Base-by-base conservation (phyloP, 78 protist genomes). In the Creolimax fragrantissima region DNA sequence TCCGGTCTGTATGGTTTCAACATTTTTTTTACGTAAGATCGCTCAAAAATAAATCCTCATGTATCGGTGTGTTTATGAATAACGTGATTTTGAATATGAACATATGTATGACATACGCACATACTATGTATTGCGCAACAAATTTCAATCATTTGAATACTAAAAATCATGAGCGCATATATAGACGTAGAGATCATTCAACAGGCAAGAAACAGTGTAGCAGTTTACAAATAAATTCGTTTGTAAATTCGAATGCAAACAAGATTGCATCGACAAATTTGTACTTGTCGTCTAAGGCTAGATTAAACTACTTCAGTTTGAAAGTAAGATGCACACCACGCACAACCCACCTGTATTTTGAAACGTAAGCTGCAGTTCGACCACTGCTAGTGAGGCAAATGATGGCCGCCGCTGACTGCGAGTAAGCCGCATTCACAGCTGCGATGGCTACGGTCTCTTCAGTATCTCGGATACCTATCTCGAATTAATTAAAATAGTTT, bases 381-480 rank as follows among this genome's bases (percentile, higher is more conserved):
- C 90, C 90, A 37, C 45, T 35, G 32, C 45, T 86, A 4, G 58
- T 86, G 32, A 86, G 2, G 43, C 42, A 36, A 37, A 86, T 86
- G 24, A 86, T 86, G n/a, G 90, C 90, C 6, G 90, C 90, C 7
- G 44, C 44, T 24, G 6, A 6, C 6, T 42, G 90, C 42, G 42
- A 36, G 7, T 42, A 86, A 36, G 90, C 90, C n/a, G 90, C 90
- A 86, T 86, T 5, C 2, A 86, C 90, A 6, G 90, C 90, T 0
- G 90, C 42, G 41, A 42, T 42, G 44, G 90, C 90, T 1, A 86
- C 44, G 42, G 90, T 86, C 45, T 86, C 90, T 11, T 83, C 86
- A 6, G 86, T 83, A 11, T 86, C 90, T 37, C 17, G 44, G 43
- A 86, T 3, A 7, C 58, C 44, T 41, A 32, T 4, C 39, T 24